phyloP scores from a whole-genome alignment of 257 asterid species.

The Gardenia jasminoides region DNA sequence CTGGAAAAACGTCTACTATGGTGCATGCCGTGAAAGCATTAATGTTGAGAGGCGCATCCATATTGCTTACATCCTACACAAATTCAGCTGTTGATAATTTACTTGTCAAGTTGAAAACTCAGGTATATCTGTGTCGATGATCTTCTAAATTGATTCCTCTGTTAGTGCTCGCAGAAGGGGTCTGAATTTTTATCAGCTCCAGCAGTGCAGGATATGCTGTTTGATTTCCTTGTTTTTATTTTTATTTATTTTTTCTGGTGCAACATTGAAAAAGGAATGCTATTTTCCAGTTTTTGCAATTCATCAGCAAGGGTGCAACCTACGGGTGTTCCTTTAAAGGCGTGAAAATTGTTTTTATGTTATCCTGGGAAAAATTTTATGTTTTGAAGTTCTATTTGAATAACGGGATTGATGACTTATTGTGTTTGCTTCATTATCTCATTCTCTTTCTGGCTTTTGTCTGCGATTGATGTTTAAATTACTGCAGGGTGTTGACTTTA shows the following conservation, averaged over 20 bases:
- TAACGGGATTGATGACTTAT: background rate
- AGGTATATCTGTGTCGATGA: constrained; percentile 51
- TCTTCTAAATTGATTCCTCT: constrained; percentile 10
- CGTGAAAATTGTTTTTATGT: background rate
- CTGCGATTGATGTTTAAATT: background rate
- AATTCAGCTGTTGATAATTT: constrained; percentile 95
- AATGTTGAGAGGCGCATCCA: constrained; percentile 92
- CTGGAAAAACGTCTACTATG: constrained; percentile 97
- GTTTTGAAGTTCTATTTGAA: background rate
- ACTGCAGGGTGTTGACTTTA: constrained; percentile 78
- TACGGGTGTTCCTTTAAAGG: too few species aligned
- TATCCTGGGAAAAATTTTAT: too few species aligned
- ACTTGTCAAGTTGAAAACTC: constrained; percentile 79
- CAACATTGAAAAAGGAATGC: too few species aligned
- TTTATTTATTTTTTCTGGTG: background rate
- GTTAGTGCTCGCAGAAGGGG: constrained; percentile 9
- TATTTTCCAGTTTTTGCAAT: too few species aligned
- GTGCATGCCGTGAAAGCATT: constrained; percentile 98
- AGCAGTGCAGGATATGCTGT: background rate
- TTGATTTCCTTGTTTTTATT: background rate
- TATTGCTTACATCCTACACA: constrained; percentile 98
- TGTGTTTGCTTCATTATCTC: background rate
- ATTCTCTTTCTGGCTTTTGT: background rate
- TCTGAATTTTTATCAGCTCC: constrained; percentile 12
- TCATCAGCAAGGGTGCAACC: background rate